Base-by-base conservation (phyloP, 305 asterid genomes). In the Andrographis paniculata region DNA sequence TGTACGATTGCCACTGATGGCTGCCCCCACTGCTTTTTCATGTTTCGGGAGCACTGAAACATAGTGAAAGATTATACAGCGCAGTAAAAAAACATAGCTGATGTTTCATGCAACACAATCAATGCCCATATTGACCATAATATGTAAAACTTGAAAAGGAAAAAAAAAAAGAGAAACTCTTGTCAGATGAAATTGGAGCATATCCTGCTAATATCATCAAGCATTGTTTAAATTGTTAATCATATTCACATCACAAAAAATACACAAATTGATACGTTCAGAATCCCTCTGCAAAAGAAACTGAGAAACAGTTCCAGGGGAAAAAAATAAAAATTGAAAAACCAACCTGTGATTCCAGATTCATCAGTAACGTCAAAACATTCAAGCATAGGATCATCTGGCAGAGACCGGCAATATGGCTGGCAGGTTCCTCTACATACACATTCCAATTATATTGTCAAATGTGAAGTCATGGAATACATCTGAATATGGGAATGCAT, bases 371-470 rank as follows among this genome's bases (percentile, higher is more conserved):
- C 71, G 41, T 77, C 78, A 52, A 89, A 76, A 66, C 95, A 82
- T 52, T 82, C 78, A 14, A 89, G 92, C 67, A 89, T 62, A 30
- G 96, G 84, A 78, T 89, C 81, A 48, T 86, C 91, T 14, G 95
- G 94, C 69, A 89, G 94, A 17, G 82, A 65, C 45, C 80, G 57
- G 53, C 95, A 89, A 57, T 63, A 82, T 28, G 96, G 98, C 76
- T 89, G 94, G 70, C 71, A 80, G 45, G 83, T 80, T 67, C 98
- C 94, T 68, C 96, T 85, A 71, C 75, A 62, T 31, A 49, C 40
- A 17, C 18, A 50, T 48, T 50, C 55, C 17, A 17, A 41, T 13
- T 14, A n/a, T n/a, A 35, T 28, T 27, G 35, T 58, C 41, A 46
- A 24, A 37, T 31, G 49, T 18, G 50, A 41, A 49, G 30, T 41